Evolutionary conservation across 2,329 filamentous ascomycete genomes (phyloP).

Genomic region (Thielaviopsis cerberus): DNA sequence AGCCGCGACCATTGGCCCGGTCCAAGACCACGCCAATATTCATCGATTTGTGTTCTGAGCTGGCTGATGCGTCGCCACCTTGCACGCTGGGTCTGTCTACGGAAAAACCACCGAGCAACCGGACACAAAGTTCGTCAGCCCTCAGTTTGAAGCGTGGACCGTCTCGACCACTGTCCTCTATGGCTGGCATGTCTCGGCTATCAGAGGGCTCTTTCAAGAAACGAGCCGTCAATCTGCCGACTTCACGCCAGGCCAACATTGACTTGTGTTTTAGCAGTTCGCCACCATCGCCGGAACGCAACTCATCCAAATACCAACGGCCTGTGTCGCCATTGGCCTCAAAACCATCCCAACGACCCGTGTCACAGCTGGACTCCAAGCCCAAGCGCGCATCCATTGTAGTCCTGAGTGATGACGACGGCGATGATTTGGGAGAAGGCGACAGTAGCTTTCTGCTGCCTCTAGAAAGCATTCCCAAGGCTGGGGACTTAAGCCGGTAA

Average conservation of each 20-base stretch:
- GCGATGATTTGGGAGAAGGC: background rate
- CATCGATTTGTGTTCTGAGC: conserved; percentile 3
- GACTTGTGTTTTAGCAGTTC: conserved; percentile 9
- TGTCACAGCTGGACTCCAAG: background rate
- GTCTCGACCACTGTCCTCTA: background rate
- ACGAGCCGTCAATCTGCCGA: conserved; percentile 1
- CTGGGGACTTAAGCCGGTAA: background rate
- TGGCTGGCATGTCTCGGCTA: background rate
- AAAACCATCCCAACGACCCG: background rate
- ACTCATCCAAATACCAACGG: too few relatives aligned
- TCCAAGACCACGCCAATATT: background rate
- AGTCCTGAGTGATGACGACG: conserved; percentile 5
- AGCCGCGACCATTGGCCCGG: background rate
- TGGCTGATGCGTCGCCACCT: background rate
- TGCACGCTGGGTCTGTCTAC: background rate
- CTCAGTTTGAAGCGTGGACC: background rate
- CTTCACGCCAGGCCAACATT: background rate
- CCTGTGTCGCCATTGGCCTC: background rate
- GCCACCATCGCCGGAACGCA: background rate
- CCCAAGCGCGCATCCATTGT: background rate
- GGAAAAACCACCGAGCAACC: background rate
- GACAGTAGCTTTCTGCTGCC: background rate
- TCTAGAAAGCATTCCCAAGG: background rate
- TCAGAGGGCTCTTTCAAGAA: background rate
- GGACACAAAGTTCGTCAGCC: background rate